Evolutionary conservation across 768 basidiomycete species (phyloP).

Genomic region (Roridomyces roridus): DNA sequence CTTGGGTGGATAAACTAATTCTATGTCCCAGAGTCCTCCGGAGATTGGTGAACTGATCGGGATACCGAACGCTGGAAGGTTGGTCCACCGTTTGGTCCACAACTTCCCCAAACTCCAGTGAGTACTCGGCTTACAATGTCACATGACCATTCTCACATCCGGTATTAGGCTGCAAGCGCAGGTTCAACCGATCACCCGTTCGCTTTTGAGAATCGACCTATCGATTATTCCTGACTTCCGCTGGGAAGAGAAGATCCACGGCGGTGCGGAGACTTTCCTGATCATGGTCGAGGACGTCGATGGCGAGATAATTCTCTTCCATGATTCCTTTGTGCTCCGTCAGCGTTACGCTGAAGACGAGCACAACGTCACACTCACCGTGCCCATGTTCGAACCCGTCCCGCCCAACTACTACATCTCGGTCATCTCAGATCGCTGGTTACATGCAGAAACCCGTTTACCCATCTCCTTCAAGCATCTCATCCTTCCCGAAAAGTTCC

Average conservation of each 20-base stretch:
- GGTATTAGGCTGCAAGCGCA: slow-evolving; percentile 83
- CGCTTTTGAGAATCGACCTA: slow-evolving; percentile 89
- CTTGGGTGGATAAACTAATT: not conserved
- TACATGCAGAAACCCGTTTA: slow-evolving; percentile 92
- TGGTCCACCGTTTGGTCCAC: slow-evolving; percentile 93
- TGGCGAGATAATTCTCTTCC: slow-evolving; percentile 95
- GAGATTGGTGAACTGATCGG: slow-evolving; percentile 97
- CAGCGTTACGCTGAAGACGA: slow-evolving; percentile 93
- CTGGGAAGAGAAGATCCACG: slow-evolving; percentile 96
- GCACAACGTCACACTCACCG: slow-evolving; percentile 92
- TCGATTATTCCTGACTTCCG: slow-evolving; percentile 97
- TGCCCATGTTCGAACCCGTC: slow-evolving; percentile 96
- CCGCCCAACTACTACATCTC: slow-evolving; percentile 99
- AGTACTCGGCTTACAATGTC: slow-evolving; percentile 30
- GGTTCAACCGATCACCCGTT: slow-evolving; percentile 95
- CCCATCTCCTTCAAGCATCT: slow-evolving; percentile 98
- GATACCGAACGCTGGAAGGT: slow-evolving; percentile 89
- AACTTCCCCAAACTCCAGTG: slow-evolving; percentile 95
- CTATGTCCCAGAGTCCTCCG: slow-evolving; percentile 60
- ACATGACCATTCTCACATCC: not conserved
- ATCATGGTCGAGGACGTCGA: slow-evolving; percentile 97
- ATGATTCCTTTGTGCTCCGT: slow-evolving; percentile 90
- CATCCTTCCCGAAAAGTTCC: slow-evolving; percentile 97
- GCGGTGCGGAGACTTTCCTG: slow-evolving; percentile 86
- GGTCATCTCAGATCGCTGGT: slow-evolving; percentile 92